Base-by-base conservation (phyloP, 306 rosid species). In the Vigna reflexopilosa region DNA sequence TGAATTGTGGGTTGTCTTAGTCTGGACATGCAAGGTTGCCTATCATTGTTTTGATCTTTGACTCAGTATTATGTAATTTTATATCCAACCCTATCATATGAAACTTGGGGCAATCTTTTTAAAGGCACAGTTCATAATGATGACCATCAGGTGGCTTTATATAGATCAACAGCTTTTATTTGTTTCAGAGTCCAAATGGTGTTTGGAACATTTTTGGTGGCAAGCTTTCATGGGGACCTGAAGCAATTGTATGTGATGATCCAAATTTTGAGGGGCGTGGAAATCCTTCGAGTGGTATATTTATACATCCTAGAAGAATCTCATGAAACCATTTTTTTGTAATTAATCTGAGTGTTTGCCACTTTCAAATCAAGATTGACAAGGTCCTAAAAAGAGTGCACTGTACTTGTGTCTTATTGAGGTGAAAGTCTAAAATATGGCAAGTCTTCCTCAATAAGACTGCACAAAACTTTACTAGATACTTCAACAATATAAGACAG, bases 141-240 rank as follows among this genome's bases (percentile, higher is more conserved):
- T 47, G 47, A 30, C 70, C 36, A 10, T 40, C 13, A 9, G 56
- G 52, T 65, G 69, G 9, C 66, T 66, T 20, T 16, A 55, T 15
- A 32, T 42, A 72, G 58, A 85, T 76, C 50, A 47, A 40, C 73
- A 69, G 48, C 65, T 48, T 73, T 81, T 72, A 62, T 72, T 80
- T 77, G 75, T 82, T 87, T 80, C 87, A 91, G 96, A 91, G 86
- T 82, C 89, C 93, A 85, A 91, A 84, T 57, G 96, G 96, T 58
- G 83, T 91, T 86, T 91, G 96, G 96, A 91, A 91, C 87, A 91
- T 91, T 79, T 91, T 84, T 59, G 96, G 93, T 77, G 96, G 96
- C 68, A 87, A 89, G 79, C 89, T 91, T 82, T 79, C 88, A 15
- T 91, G 96, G 96, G 96, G 93, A 42, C 93, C 93, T 59, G 93